Base-by-base conservation (phyloP, 2,329 filamentous ascomycete genomes). In the Zelopaecilomyces penicillatus region DNA sequence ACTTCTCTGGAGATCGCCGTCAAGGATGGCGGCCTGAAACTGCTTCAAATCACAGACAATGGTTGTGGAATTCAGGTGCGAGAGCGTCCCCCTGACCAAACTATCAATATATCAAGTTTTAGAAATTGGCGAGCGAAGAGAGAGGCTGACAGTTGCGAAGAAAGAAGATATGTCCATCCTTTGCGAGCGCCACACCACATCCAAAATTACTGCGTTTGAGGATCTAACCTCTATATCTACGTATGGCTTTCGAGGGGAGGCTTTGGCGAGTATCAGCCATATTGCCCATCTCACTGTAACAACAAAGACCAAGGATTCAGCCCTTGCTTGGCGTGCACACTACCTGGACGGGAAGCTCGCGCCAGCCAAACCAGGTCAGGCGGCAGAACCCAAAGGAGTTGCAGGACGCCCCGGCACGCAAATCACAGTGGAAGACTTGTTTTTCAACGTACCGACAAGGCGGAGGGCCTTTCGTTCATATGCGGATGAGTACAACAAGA, bases 211-310 rank as follows among this genome's bases (percentile, higher is more conserved):
- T 55, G 79, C 80, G 5, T 98, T 98, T 54, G 91, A 97, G 62
- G 93, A 98, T 62, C 72, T 98, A 39, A 80, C 80, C 35, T 86
- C 83, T 4, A 97, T 98, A 52, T 83, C 82, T 41, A 97, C 93
- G 1, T 98, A 98, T 63, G 93, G 93, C n/a, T 98, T 98, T 60
- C 85, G 93, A 43, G 93, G 93, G 44, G 93, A 98, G 66, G 93
- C 93, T 4, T 69, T 98, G 44, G 93, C 93, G 10, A 97, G 93
- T 66, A 98, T 98, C 63, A 97, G 91, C 60, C 93, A 98, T 62
- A 96, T 98, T 56, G 91, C 94, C 31, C 94, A 98, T 68, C 74
- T 98, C 26, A 88, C 84, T 4, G 88, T 98, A 37, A 97, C 91
- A 1, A 98, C 94, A 6, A 94, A 89, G 63, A 97, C 90, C 1